Percentiles rank a stretch among this genome's conserved stretches.
These are phyloP conservation scores for Penicillium glabrum DNA, from an alignment of 2,329 filamentous ascomycete species.

Conservation along the genomic window DNA sequence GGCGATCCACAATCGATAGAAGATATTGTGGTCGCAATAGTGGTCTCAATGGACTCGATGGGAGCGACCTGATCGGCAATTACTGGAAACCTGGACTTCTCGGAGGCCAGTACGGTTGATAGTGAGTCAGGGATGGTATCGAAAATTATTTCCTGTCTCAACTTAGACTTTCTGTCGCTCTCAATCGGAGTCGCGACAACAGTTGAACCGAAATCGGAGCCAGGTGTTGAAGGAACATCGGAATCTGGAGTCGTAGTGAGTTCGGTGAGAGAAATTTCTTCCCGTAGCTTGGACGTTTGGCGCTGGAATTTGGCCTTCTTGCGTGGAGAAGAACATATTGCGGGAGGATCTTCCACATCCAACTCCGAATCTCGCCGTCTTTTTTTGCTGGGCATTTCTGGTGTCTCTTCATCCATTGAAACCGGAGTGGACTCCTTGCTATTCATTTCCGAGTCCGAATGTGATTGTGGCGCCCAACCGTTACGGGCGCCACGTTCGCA, in stretches of 20 bases:
- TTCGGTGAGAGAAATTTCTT: conserved; percentile 37
- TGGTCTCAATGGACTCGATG: conserved; percentile 7
- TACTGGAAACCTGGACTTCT: background rate
- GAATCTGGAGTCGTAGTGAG: conserved; percentile 12
- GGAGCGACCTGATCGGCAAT: conserved; percentile 2
- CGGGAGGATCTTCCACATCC: conserved; percentile 25
- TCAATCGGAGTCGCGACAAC: background rate
- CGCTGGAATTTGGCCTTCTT: conserved; percentile 36
- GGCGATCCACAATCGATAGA: conserved; percentile 27
- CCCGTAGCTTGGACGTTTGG: conserved; percentile 36
- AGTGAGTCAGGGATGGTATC: conserved; percentile 4
- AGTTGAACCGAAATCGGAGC: conserved; percentile 1
- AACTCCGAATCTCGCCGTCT: conserved; percentile 27
- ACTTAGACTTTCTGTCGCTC: conserved; percentile 9
- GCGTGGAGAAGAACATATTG: conserved; percentile 26
- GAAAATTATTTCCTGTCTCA: conserved; percentile 14
- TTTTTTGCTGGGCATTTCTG: conserved; percentile 28
- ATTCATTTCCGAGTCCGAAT: conserved; percentile 36
- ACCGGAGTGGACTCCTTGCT: conserved; percentile 36
- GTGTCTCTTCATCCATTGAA: conserved; percentile 23
- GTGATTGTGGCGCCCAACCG: conserved; percentile 69
- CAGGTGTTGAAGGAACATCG: conserved; percentile 6
- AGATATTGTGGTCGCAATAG: conserved; percentile 8
- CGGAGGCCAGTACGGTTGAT: conserved; percentile 4
- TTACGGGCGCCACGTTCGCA: conserved; percentile 76